Base-by-base conservation (phyloP, 305 asterid genomes). In the Fraxinus ornus region DNA sequence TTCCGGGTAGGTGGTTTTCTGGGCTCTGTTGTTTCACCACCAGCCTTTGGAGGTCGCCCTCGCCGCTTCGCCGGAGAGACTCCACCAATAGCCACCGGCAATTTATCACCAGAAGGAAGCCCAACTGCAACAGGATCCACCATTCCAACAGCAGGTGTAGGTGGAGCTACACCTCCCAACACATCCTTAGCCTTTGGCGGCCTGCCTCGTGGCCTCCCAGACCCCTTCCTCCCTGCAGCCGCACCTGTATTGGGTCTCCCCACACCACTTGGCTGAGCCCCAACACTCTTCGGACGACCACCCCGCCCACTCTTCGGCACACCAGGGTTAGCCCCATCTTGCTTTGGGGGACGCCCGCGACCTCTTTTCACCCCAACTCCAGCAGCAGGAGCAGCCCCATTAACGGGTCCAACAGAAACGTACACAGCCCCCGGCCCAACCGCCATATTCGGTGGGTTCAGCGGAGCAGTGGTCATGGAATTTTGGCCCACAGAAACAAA, bases 131-230 rank as follows among this genome's bases (percentile, higher is more conserved):
- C 74, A 30, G 83, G 78, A 9, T 78, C 84, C 3, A 68, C 78
- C 21, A 17, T 32, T 3, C 74, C 84, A 60, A 24, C 72, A 19
- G 70, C 74, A 32, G 87, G 68, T 0, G 75, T 80, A 19, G 81
- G 57, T 1, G 89, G 85, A 62, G 87, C 86, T 9, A 81, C 82
- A 36, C 87, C 87, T 35, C 77, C 85, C 15, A 78, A 86, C 73
- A 84, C 89, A 41, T 84, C 84, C 78, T 86, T 79, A 26, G 83
- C 78, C 88, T 84, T 90, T 3, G 88, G 92, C 0, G 94, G 94
- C 85, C 98, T 85, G 19, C 97, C 97, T 15, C 95, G 91, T 44
- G 92, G 89, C 90, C 91, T 91, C 44, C 92, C 94, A 0, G 85
- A 32, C 19, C 88, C 80, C 87, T 85, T 84, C 9, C 6, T 84